These are phyloP conservation scores for Bromus sterilis DNA, from an alignment of 176 grass and related monocot genomes.

Conservation along the genomic window DNA sequence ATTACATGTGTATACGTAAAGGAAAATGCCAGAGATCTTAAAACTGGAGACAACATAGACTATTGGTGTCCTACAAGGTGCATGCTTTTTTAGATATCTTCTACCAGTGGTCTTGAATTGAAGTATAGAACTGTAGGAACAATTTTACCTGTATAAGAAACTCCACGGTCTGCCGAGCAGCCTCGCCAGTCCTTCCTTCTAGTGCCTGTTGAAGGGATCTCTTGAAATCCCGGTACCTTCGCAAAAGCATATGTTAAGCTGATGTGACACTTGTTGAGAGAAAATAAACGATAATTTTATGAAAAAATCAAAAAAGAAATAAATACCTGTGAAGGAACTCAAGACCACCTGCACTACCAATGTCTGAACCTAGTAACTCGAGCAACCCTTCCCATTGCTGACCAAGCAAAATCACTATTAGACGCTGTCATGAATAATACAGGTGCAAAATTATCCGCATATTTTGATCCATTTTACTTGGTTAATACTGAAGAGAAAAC, in stretches of 20 bases:
- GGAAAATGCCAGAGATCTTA: neutral
- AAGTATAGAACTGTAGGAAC: constrained; percentile 4
- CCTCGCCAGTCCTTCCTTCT: constrained; percentile 48
- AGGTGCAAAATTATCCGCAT: neutral
- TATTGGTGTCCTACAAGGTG: neutral
- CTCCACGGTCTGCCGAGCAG: constrained; percentile 58
- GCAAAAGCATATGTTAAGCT: constrained; percentile 35
- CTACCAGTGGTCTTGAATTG: neutral
- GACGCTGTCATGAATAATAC: constrained; percentile 13
- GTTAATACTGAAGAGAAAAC: neutral
- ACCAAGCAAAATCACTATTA: constrained; percentile 38
- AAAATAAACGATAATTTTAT: neutral
- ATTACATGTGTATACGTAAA: neutral
- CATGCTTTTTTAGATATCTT: neutral
- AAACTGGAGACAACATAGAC: neutral
- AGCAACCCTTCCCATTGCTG: constrained; percentile 99
- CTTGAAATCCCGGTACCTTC: constrained; percentile 93
- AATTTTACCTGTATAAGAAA: constrained; percentile 72
- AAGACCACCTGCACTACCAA: constrained; percentile 77
- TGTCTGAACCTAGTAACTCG: constrained; percentile 77
- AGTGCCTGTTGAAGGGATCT: constrained; percentile 63
- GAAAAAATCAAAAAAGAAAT: neutral
- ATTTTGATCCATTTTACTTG: neutral
- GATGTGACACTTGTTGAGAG: constrained; percentile 12
- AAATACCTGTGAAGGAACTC: constrained; percentile 93